Base-by-base conservation (phyloP, 495 filamentous ascomycete genomes). In the Oidiodendron maius region DNA sequence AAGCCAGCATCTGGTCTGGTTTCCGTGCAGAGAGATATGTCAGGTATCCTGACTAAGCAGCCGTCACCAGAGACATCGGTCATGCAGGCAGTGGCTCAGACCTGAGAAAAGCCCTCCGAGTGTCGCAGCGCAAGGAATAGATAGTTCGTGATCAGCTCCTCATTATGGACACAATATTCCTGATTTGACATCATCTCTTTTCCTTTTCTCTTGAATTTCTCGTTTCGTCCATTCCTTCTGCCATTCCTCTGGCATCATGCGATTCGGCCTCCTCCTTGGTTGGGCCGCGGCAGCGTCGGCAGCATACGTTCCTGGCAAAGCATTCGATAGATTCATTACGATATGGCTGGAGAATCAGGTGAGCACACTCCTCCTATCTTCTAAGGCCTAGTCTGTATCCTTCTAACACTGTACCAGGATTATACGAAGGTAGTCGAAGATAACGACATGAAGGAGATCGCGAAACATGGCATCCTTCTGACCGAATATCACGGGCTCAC, bases 321-420 rank as follows among this genome's bases (percentile, higher is more conserved):
- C 68, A 13, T 87, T 86, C 59, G 73, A 87, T 62, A 69, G 79
- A 9, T 77, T 87, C 50, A 74, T 80, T 48, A 77, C 79, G 15
- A 79, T 87, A 45, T 87, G 83, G 83, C 71, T 87, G 6, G 83
- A 87, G 63, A 87, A 86, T 54, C 46, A 57, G 44, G 57, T 60
- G 40, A 18, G 23, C 16, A 13, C 4, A 68, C 68, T 24, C 66
- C 71, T 40, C 37, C 16, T 17, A 2, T 40, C 37, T 17, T 12
- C 20, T 17, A n/a, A n/a, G n/a, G n/a, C n/a, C n/a, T n/a, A n/a
- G n/a, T n/a, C n/a, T n/a, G n/a, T n/a, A n/a, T n/a, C 8, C 2
- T 21, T 21, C 20, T 21, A 15, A 3, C n/a, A 18, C n/a, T 18
- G 12, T 17, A 17, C 37, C n/a, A 40, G 37, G 20, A 15, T 40